phyloP scores from a whole-genome alignment of 1,284 basidiomycete genomes.

The Cutaneotrichosporon sp. region DNA sequence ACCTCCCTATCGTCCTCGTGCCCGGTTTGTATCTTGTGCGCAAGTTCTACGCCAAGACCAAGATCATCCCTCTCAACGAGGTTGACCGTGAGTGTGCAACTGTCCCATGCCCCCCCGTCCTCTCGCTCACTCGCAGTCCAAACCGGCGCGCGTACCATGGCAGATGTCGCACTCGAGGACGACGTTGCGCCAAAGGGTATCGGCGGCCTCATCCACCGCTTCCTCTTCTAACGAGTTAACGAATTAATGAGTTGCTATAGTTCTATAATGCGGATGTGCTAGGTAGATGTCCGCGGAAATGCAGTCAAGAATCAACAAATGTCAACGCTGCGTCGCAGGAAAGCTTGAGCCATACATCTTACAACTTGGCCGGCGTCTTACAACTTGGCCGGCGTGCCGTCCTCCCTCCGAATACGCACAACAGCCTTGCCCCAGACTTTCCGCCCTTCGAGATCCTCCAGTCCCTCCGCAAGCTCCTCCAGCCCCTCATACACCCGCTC shows the following conservation, averaged over 20 bases:
- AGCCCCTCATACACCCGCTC: conserved; percentile 1
- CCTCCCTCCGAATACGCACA: too few species aligned
- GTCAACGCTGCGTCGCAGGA: too few species aligned
- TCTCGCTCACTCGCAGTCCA: background rate
- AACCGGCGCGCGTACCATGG: background rate
- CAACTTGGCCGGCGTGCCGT: too few species aligned
- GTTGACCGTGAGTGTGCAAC: background rate
- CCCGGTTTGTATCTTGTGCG: conserved; percentile 1
- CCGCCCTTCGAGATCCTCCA: too few species aligned
- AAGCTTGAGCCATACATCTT: too few species aligned
- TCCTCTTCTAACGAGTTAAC: background rate
- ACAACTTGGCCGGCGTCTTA: too few species aligned
- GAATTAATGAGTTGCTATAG: too few species aligned
- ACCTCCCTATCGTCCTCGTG: conserved; percentile 6
- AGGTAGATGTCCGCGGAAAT: too few species aligned
- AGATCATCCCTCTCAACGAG: background rate
- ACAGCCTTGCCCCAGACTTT: too few species aligned
- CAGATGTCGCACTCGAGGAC: background rate
- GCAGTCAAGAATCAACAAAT: too few species aligned
- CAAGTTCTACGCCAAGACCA: conserved; percentile 4
- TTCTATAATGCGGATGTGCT: too few species aligned
- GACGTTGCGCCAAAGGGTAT: background rate
- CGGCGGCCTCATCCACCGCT: background rate
- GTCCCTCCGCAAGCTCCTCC: background rate
- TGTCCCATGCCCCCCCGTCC: too few species aligned